A percentile compares a stretch with the other conserved stretches of the same genome.
These are phyloP conservation scores for Blastocystis sp. DNA, from an alignment of 352 stramenopile genomes.

Conservation along the genomic window DNA sequence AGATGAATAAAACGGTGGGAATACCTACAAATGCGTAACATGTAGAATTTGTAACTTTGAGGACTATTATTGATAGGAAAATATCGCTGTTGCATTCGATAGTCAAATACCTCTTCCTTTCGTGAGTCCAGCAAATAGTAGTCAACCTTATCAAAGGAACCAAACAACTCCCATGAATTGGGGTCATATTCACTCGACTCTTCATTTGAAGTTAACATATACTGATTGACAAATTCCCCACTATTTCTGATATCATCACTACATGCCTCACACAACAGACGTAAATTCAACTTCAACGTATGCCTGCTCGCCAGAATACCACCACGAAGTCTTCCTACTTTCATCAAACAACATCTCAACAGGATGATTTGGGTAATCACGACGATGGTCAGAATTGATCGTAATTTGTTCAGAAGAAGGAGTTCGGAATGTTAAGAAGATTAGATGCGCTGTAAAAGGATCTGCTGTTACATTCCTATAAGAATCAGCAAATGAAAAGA, in stretches of 20 bases:
- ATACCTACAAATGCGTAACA: background rate
- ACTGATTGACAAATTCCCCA: slow-evolving; percentile 54
- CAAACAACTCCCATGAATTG: slow-evolving; percentile 1
- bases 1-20: background rate
- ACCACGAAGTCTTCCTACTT: background rate
- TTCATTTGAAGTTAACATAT: slow-evolving; percentile 21
- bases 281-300: slow-evolving; percentile 4
- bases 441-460: slow-evolving; percentile 31
- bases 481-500: background rate
- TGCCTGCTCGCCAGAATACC: background rate
- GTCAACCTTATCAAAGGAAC: slow-evolving; percentile 14
- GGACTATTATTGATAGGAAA: slow-evolving; percentile 33
- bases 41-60: slow-evolving; percentile 1
- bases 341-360: background rate
- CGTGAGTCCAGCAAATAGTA: background rate
- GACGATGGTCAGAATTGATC: background rate
- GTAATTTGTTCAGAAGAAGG: background rate
- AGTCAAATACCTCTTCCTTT: background rate
- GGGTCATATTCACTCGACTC: background rate
- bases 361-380: slow-evolving; percentile 36
- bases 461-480: slow-evolving; percentile 3
- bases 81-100: background rate
- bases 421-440: slow-evolving; percentile 27
- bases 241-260: background rate
- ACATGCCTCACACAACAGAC: background rate